These are phyloP conservation scores for Colletotrichum sp. DNA, from an alignment of 2,329 filamentous ascomycete genomes.

Conservation along the genomic window DNA sequence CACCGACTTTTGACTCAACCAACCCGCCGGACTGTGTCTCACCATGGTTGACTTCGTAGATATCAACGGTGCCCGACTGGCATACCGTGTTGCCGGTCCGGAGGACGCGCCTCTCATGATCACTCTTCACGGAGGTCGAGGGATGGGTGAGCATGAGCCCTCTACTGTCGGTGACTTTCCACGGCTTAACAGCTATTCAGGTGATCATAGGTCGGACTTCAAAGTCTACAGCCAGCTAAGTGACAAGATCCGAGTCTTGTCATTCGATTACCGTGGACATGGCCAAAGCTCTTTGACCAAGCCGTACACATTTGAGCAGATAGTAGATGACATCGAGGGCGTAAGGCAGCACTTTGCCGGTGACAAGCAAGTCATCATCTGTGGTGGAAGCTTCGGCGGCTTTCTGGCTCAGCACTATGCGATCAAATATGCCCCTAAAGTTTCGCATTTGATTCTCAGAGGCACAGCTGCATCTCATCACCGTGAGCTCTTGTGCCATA, in stretches of 20 bases:
- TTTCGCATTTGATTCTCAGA: slow-evolving; percentile 37
- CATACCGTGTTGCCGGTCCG: slow-evolving; percentile 34
- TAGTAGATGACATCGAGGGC: slow-evolving; percentile 40
- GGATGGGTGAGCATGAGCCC: slow-evolving; percentile 30
- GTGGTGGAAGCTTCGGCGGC: slow-evolving; percentile 43
- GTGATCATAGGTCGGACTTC: slow-evolving; percentile 38
- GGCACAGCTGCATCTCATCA: slow-evolving; percentile 43
- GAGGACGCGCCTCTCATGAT: slow-evolving; percentile 35
- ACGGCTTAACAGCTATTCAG: slow-evolving; percentile 17
- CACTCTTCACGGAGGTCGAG: slow-evolving; percentile 40
- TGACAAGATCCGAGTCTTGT: slow-evolving; percentile 33
- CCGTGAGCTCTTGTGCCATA: slow-evolving; percentile 19
- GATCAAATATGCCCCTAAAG: slow-evolving; percentile 35
- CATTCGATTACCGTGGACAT: slow-evolving; percentile 41
- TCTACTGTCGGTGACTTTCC: accelerated
- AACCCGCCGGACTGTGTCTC: accelerated
- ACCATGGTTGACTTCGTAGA: slow-evolving; percentile 27
- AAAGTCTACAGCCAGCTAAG: slow-evolving; percentile 32
- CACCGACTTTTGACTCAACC: neutral
- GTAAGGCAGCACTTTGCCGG: slow-evolving; percentile 33
- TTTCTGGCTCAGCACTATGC: slow-evolving; percentile 43
- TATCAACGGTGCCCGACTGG: slow-evolving; percentile 37
- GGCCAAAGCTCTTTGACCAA: slow-evolving; percentile 36
- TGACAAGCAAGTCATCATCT: slow-evolving; percentile 31
- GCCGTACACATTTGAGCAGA: slow-evolving; percentile 39